Base-by-base conservation (phyloP, 2,329 filamentous ascomycete genomes). In the Arthrobotrys conoides region DNA sequence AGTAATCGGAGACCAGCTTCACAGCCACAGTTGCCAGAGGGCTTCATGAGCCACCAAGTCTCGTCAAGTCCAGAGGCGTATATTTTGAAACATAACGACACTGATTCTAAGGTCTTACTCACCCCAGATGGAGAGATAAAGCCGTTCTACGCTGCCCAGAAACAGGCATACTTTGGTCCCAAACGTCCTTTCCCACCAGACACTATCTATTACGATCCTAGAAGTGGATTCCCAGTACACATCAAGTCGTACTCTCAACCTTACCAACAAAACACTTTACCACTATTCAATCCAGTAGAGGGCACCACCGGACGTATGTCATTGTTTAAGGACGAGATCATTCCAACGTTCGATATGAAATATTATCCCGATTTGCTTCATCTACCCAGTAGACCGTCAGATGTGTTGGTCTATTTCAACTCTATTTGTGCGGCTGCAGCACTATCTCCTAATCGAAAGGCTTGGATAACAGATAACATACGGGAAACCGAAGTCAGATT, bases 361-460 rank as follows among this genome's bases (percentile, higher is more conserved):
- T 48, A 69, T 24, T 67, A 71, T 18, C 22, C 44, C 1, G 30
- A 77, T 48, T 36, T 71, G 22, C 72, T 71, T 10, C 27, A 36
- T 14, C 38, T 78, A 1, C 75, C 75, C 1, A 41, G 33, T 10
- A 27, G 46, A 6, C 67, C 75, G 0, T 22, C 63, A 0, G 75
- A 78, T 18, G 22, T 72, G 1, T 33, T 72, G 8, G 46, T 65
- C 8, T 78, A 72, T 24, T 69, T 78, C 44, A 78, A 72, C 27
- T 71, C 63, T 2, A 46, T 78, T 4, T 78, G 75, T 16, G 48
- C 49, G 3, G 33, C 61, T 18, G 63, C 41, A 1, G 63, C 67
- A 14, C 18, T 78, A 2, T 55, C 75, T 2, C 3, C n/a, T 5
- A 10, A 16, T 3, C 51, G 67, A 12, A 63, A 46, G 22, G 1